Evolutionary conservation across 768 basidiomycete genomes (phyloP), one percentile per base, ranked within the genome.

Genomic region (Podaxis sp.): DNA sequence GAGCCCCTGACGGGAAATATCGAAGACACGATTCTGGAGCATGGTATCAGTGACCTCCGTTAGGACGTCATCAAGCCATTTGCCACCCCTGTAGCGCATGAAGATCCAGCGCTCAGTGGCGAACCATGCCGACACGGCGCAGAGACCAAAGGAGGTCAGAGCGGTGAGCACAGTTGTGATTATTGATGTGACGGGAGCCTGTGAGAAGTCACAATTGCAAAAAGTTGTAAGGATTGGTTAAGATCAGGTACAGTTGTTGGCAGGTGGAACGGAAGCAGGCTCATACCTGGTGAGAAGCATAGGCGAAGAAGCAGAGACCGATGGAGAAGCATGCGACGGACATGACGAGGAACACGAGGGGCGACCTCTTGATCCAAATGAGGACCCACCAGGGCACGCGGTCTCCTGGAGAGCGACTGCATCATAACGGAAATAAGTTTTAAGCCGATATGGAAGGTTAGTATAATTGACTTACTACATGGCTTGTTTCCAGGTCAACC

Each of bases 341-440:
- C 70, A 92, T 79, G 61, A 92, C 90, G 50, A 92, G 82, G 75
- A 92, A 91, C 63, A 91, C 88, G 36, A 93, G 78, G 13, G 90
- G 90, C 4, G 89, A 90, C 37, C 90, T 79, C 69, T 91, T 92
- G 75, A 92, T 92, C 90, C 89, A 93, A 65, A 92, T 91, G 59
- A 89, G 73, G 47, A 90, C 87, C 88, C 89, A 90, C 88, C 88
- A 89, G 0, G 89, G 88, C 46, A 89, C 87, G 56, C 86, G 84
- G 70, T 90, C 83, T 7, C 86, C 84, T 18, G 88, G 89, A 38
- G 87, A 89, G 57, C 88, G 88, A 69, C 88, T 89, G 61, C 28
- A 47, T 53, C 14, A 57, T 36, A 51, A 32, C 63, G 48, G 40
- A 36, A 59, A 48, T 65, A 28, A 63, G 59, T 46, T 59, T 27